Evolutionary conservation across 2,329 filamentous ascomycete genomes (phyloP).

Genomic region (Fusarium hostae): DNA sequence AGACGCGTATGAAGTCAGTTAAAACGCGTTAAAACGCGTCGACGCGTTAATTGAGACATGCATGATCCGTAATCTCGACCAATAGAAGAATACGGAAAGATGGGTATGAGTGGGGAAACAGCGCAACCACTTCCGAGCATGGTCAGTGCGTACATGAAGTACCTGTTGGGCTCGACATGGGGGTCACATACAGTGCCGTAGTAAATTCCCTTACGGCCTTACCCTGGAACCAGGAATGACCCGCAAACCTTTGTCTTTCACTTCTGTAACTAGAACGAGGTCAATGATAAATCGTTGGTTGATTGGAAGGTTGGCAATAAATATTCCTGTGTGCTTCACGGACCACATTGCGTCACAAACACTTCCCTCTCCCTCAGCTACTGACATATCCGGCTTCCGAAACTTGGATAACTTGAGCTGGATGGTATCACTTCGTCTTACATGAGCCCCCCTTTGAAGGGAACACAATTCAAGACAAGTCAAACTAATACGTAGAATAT

Average conservation of each 20-base stretch:
- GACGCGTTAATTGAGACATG: slow-evolving; percentile 34
- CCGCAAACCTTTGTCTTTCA: background rate
- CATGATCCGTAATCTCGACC: slow-evolving; percentile 2
- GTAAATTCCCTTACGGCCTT: background rate
- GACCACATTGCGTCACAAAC: slow-evolving; percentile 14
- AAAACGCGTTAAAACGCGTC: slow-evolving; percentile 24
- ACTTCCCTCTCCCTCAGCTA: background rate
- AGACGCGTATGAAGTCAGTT: slow-evolving; percentile 20
- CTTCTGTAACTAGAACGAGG: background rate
- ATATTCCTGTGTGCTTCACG: background rate
- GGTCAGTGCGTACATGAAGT: slow-evolving; percentile 39
- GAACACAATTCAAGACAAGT: slow-evolving; percentile 6
- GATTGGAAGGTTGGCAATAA: background rate
- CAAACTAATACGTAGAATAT: background rate
- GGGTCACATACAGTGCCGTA: slow-evolving; percentile 16
- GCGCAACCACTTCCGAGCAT: slow-evolving; percentile 43
- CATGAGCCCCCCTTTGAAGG: background rate
- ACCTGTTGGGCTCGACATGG: slow-evolving; percentile 20
- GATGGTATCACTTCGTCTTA: slow-evolving; percentile 18
- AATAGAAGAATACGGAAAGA: slow-evolving; percentile 23
- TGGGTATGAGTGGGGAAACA: slow-evolving; percentile 23
- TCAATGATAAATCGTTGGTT: background rate
- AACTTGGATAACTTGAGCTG: slow-evolving; percentile 1
- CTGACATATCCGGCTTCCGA: background rate
- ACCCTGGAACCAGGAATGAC: background rate